Conservation (phyloP, 225 moss, liverwort and hornwort genomes). For the Pleurozium schreberi region DNA sequence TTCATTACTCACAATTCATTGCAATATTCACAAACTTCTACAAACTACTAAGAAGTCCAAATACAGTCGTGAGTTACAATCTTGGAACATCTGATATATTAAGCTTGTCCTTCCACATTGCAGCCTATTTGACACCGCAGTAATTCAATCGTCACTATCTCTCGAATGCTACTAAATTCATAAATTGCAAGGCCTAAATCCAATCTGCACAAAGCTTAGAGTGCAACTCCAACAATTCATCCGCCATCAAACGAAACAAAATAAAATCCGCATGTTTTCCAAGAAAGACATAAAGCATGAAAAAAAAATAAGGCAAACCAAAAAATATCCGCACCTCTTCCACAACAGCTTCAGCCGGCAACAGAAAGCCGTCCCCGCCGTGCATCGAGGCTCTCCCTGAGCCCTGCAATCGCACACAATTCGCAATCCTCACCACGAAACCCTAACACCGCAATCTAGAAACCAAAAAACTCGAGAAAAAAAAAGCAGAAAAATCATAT, state of each 20-base stretch:
- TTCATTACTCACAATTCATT: neutral
- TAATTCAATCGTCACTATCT: neutral
- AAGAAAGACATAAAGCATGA: neutral
- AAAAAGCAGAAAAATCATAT: neutral
- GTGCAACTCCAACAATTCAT: neutral
- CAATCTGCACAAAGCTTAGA: neutral
- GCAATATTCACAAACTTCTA: neutral
- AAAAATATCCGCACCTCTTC: slow-evolving; percentile 46
- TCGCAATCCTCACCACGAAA: neutral
- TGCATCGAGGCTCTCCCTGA: slow-evolving; percentile 30
- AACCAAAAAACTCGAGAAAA: neutral
- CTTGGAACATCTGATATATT: neutral
- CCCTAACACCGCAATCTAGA: slow-evolving; percentile 2
- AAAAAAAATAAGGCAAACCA: neutral
- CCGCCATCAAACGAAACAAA: neutral
- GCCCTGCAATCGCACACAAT: slow-evolving; percentile 31
- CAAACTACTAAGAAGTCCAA: neutral
- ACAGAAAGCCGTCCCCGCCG: slow-evolving; percentile 51
- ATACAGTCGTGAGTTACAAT: neutral
- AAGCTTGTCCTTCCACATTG: neutral
- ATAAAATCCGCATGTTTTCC: neutral
- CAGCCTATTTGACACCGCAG: neutral
- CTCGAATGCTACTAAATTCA: neutral
- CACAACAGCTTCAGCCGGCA: slow-evolving; percentile 55
- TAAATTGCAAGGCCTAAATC: neutral